Base-by-base conservation (phyloP, 495 filamentous ascomycete species). In the Trichoderma virens region DNA sequence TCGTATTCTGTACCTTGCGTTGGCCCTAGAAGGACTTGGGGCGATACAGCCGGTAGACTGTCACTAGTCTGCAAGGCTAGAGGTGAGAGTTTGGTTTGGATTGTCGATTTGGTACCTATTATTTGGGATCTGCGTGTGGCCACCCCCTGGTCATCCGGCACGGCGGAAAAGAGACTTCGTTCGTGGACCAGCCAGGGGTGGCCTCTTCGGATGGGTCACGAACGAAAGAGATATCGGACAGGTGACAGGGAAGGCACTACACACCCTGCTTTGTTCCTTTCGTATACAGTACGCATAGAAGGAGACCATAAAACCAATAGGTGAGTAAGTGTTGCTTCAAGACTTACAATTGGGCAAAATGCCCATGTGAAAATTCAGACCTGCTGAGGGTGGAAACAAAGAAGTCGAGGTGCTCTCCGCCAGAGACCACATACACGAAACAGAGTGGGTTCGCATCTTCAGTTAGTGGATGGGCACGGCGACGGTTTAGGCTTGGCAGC, bases 1-100 rank as follows among this genome's bases (percentile, higher is more conserved):
- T 56, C 51, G 51, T 56, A 56, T 56, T 56, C 51, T 56, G 51
- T 56, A 56, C 51, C 51, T 56, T 56, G 51, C 51, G 51, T 56
- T 56, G 51, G 23, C 23, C 51, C 51, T 56, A 30, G 41, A 30
- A 56, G 16, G 16, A 56, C 13, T 56, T 56, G 51, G 51, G 51
- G 51, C 27, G 51, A 56, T 56, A 47, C 14, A 56, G 51, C 25
- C n/a, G 27, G 25, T 56, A 56, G 51, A 23, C 25, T 27, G 51
- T 18, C 27, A 30, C 51, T 56, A 56, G 51, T 30, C 51, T 56
- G 51, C 51, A 56, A 45, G 41, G 51, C 51, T 56, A 30, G 51
- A 27, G 20, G 51, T n/a, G 23, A 11, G 27, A 28, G 9, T 35
- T 4, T 35, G 20, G 25, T 56, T 56, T 28, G 51, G 11, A 56